Base-by-base conservation (phyloP, 2,329 filamentous ascomycete species). In the Monosporascus sp. region DNA sequence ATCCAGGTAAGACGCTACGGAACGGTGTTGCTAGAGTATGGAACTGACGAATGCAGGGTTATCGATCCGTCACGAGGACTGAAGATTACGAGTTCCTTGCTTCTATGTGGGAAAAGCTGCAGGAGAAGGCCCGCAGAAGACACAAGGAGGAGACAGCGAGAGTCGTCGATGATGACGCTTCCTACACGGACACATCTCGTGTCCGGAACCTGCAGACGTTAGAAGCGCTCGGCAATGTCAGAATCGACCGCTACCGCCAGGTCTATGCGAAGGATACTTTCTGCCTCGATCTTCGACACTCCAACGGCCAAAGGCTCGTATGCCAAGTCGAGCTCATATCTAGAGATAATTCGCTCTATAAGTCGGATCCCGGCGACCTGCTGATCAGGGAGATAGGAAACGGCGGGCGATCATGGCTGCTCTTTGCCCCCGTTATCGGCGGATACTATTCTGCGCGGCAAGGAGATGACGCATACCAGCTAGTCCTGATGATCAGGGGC, bases 231-330 rank as follows among this genome's bases (percentile, higher is more conserved):
- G 81, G 84, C 36, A 82, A 82, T 51, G 82, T 94, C 9, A 77
- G 74, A 44, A 85, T 97, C 51, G 86, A 96, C 64, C 78, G 82
- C n/a, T 80, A 75, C 39, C 84, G 90, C 51, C 90, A 92, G 64
- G 95, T 99, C 42, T 86, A 84, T 58, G 92, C 93, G 46, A 87
- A 96, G 63, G 94, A 99, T 68, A 84, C 88, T 60, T 99, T 99
- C 68, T 87, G 88, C 53, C 78, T 99, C 61, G 86, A 92, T 55
- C 72, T 99, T 15, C 79, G 82, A 49, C 94, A 99, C 69, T 96
- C 93, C 1, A 96, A 83, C 63, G 92, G 93, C 2, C 93, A 97
- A 67, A 80, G 91, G 55, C 79, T 99, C 45, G 90, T 90, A 62
- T 97, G 94, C 66, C 88, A 89, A 61, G 83, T 96, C 17, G 94